Conservation (phyloP, 139 green algal genomes). For the Yamagishiella unicocca region DNA sequence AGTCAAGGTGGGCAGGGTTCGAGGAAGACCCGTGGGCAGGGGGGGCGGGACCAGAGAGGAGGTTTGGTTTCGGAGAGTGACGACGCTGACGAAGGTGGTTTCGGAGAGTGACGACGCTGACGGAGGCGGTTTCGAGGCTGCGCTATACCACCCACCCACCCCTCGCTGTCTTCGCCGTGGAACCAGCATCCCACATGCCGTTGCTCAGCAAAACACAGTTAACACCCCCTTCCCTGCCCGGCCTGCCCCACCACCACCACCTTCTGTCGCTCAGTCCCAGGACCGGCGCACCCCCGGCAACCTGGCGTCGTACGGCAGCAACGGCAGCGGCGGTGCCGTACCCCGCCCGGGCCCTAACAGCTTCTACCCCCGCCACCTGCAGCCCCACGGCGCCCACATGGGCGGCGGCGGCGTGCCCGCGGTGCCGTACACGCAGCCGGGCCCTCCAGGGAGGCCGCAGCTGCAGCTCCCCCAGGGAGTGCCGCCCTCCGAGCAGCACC, state of each 20-base stretch:
- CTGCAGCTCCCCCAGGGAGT: background rate
- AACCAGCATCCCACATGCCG: too few species aligned
- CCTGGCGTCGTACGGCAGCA: background rate
- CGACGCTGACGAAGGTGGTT: too few species aligned
- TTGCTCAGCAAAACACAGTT: too few species aligned
- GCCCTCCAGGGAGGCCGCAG: background rate
- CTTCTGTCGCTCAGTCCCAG: too few species aligned
- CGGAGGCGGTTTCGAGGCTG: too few species aligned
- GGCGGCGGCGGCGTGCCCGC: background rate
- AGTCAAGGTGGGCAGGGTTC: constrained; percentile 61
- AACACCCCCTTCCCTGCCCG: too few species aligned
- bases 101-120: too few species aligned
- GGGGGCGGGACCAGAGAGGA: background rate
- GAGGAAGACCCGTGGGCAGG: background rate
- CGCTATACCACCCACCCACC: too few species aligned
- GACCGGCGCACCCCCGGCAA: background rate
- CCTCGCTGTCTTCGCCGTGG: too few species aligned
- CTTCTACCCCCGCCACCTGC: background rate
- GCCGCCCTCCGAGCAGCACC: background rate
- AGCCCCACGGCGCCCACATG: background rate
- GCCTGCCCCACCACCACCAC: too few species aligned
- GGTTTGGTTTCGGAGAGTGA: too few species aligned
- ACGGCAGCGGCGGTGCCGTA: background rate
- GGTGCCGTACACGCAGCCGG: background rate
- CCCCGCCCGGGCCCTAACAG: background rate